A percentile compares a stretch with the other conserved stretches of the same genome.
Evolutionary conservation across 768 basidiomycete genomes (phyloP).

Genomic region (Boletus tomentosulus): DNA sequence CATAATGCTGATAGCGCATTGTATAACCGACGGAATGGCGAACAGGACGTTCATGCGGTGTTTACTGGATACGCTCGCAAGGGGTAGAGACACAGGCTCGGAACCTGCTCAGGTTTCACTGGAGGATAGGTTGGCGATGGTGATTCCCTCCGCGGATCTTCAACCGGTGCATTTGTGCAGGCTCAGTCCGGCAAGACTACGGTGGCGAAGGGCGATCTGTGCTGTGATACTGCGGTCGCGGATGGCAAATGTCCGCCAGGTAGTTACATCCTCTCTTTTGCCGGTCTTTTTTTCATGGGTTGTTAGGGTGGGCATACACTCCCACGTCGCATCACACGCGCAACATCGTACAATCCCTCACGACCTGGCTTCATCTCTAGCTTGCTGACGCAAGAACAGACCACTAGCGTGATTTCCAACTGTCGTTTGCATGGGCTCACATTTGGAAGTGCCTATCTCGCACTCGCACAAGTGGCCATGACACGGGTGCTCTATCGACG

Average conservation of each 20-base stretch:
- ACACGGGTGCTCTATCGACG: conserved; percentile 47
- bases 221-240: conserved; percentile 34
- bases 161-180: conserved; percentile 27
- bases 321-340: conserved; percentile 38
- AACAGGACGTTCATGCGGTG: conserved; percentile 39
- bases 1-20: conserved; percentile 43
- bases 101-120: conserved; percentile 24
- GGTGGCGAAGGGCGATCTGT: conserved; percentile 47
- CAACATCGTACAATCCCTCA: conserved; percentile 36
- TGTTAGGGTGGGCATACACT: conserved; percentile 55
- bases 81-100: neutral
- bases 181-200: conserved; percentile 33
- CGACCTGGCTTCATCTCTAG: conserved; percentile 23
- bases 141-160: conserved; percentile 36
- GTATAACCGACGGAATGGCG: conserved; percentile 47
- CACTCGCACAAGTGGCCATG: conserved; percentile 50
- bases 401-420: conserved; percentile 28
- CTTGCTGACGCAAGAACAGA: conserved; percentile 30
- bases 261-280: neutral
- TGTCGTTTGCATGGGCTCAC: conserved; percentile 44
- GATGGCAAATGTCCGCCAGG: conserved; percentile 20
- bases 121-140: conserved; percentile 39
- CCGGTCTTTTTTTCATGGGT: neutral
- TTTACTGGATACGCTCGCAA: conserved; percentile 45
- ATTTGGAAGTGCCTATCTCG: conserved; percentile 47